Percentiles rank a stretch among this genome's conserved stretches.
Evolutionary conservation across 2,329 filamentous ascomycete species (phyloP).

Genomic region (Aspergillus candidus): DNA sequence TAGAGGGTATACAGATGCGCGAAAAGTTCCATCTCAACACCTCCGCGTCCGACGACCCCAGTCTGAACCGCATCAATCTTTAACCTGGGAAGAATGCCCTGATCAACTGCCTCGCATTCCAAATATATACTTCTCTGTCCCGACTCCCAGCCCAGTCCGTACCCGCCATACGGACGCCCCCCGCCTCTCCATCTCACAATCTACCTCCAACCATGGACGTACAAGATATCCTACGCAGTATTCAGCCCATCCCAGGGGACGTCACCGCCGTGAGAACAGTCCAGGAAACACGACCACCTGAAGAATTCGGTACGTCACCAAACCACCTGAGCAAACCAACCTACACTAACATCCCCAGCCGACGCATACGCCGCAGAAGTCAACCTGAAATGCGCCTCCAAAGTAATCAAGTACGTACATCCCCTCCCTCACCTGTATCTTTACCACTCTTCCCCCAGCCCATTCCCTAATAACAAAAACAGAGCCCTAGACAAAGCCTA

Average conservation of each 20-base stretch:
- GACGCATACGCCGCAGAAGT: conserved; percentile 42
- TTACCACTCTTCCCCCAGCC: background rate
- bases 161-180: conserved; percentile 1
- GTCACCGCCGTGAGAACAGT: conserved; percentile 39
- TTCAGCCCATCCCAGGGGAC: conserved; percentile 29
- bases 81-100: background rate
- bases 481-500: conserved; percentile 37
- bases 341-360: conserved; percentile 22
- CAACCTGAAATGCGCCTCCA: conserved; percentile 39
- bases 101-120: background rate
- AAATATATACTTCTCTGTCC: too few relatives aligned
- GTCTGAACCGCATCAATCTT: background rate
- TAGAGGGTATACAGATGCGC: conserved; percentile 9
- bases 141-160: too few relatives aligned
- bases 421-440: background rate
- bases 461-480: background rate
- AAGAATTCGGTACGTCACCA: conserved; percentile 36
- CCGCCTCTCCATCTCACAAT: background rate
- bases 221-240: conserved; percentile 16
- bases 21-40: conserved; percentile 1
- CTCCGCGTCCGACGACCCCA: background rate
- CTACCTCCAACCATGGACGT: conserved; percentile 16
- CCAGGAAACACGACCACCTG: conserved; percentile 36
- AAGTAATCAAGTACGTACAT: conserved; percentile 36
- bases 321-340: background rate